Base-by-base conservation (phyloP, 306 rosid species). In the Casuarina equisetifolia region DNA sequence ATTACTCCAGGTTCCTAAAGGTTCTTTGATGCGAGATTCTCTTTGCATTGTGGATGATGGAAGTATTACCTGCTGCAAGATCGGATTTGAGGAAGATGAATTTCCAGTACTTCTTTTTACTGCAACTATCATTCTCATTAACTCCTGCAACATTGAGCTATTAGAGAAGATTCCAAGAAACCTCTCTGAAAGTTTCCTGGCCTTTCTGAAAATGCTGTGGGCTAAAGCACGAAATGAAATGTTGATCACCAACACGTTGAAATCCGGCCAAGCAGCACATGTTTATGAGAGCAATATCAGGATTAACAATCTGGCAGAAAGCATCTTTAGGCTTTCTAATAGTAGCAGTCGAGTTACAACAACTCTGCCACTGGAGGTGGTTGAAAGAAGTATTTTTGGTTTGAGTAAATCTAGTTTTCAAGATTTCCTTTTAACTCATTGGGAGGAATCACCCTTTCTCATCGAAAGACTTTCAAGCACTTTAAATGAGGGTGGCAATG, bases 261-360 rank as follows among this genome's bases (percentile, higher is more conserved):
- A 84, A 70, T 84, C 71, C 39, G 67, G 39, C 20, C 81, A 64
- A 66, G 86, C 69, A 82, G 86, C 76, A 38, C 42, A 17, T 49
- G 53, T 83, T 73, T 76, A 79, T 79, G 66, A 72, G 62, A 87
- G 95, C 79, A 80, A 79, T 75, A 74, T 90, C 83, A 84, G 81
- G 67, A 79, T 82, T 59, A 72, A 85, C 78, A 84, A 85, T 80
- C 81, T 93, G 74, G 91, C 95, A 13, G 93, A 84, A 73, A 78
- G 88, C 75, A 83, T 91, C 67, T 93, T 93, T 82, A 84, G 91
- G 92, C 92, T 93, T 73, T 91, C 97, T 57, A 69, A 86, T 70
- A 49, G 74, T 72, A 72, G 72, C 16, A 68, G 74, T 78, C 88
- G 43, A 66, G 73, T 46, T 73, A 72, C 59, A 57, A 59, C 39